These are phyloP conservation scores for Durio zibethinus DNA, from an alignment of 345 rosid species.

Conservation along the genomic window DNA sequence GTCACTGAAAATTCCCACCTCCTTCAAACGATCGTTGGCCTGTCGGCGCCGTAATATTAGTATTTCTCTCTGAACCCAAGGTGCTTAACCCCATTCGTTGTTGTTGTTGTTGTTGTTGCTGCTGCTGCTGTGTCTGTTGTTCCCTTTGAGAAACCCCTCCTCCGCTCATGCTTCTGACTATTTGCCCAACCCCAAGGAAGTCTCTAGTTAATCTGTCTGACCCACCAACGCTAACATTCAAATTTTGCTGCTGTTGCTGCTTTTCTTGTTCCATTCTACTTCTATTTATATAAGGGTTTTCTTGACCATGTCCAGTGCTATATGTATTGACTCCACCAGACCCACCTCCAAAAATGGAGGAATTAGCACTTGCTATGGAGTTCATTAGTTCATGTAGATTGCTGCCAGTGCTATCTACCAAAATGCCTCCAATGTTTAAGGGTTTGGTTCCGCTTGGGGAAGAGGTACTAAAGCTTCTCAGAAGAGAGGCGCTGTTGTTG, in stretches of 20 bases:
- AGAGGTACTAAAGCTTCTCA: constrained; percentile 43
- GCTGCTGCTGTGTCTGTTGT: constrained; percentile 5
- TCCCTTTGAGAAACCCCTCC: constrained; percentile 39
- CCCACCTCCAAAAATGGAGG: constrained; percentile 27
- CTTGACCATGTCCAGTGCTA: constrained; percentile 22
- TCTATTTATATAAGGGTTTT: neutral
- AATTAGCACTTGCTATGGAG: constrained; percentile 38
- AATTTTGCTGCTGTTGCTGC: neutral
- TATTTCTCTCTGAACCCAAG: neutral
- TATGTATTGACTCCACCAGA: constrained; percentile 14
- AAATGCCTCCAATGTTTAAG: constrained; percentile 20
- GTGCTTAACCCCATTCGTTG: neutral
- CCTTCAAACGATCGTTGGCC: constrained; percentile 30
- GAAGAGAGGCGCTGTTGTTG: constrained; percentile 38
- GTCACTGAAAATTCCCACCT: constrained; percentile 22
- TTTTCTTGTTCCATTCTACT: neutral
- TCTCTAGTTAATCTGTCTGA: constrained; percentile 73
- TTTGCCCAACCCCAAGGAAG: constrained; percentile 77
- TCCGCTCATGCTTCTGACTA: constrained; percentile 41
- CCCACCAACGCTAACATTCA: constrained; percentile 38
- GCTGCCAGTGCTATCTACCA: constrained; percentile 24
- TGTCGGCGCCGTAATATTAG: constrained; percentile 34
- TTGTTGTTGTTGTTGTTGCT: constrained; percentile 17
- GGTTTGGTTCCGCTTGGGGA: constrained; percentile 32
- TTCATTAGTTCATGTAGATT: constrained; percentile 61